Conservation (phyloP, 2,329 filamentous ascomycete genomes). For the Xylaria sp. region DNA sequence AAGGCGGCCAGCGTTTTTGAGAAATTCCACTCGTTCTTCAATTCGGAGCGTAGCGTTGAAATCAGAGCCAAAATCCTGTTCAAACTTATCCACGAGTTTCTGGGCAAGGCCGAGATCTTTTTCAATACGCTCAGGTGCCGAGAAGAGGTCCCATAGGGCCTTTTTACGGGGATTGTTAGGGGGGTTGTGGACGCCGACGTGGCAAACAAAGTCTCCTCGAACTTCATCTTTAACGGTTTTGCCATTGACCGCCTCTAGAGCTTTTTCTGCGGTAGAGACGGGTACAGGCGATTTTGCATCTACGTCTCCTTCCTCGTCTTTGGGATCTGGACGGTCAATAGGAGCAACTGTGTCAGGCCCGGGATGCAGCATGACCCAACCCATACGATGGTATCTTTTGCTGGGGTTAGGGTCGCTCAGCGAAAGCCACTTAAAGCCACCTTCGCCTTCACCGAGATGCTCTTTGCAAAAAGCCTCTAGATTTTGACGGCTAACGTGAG, state of each 20-base stretch:
- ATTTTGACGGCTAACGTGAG: conserved; percentile 92
- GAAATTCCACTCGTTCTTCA: conserved; percentile 85
- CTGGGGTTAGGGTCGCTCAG: conserved; percentile 96
- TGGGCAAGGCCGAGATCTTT: conserved; percentile 87
- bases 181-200: conserved; percentile 94
- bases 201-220: conserved; percentile 95
- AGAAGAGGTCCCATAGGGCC: conserved; percentile 96
- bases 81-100: conserved; percentile 84
- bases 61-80: conserved; percentile 81
- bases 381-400: conserved; percentile 97
- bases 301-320: conserved; percentile 72
- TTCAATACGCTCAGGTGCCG: conserved; percentile 90
- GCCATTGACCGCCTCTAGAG: conserved; percentile 92
- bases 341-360: conserved; percentile 73
- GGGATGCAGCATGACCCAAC: conserved; percentile 96
- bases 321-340: conserved; percentile 77
- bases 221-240: conserved; percentile 96
- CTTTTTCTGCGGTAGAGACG: conserved; percentile 79
- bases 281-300: conserved; percentile 63
- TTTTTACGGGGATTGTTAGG: conserved; percentile 90
- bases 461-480: conserved; percentile 95
- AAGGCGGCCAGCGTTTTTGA: conserved; percentile 80
- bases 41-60: conserved; percentile 83
- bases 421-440: conserved; percentile 95
- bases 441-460: conserved; percentile 88